Evolutionary conservation across 2,329 filamentous ascomycete genomes (phyloP).

Genomic region (Penicillium sp.): DNA sequence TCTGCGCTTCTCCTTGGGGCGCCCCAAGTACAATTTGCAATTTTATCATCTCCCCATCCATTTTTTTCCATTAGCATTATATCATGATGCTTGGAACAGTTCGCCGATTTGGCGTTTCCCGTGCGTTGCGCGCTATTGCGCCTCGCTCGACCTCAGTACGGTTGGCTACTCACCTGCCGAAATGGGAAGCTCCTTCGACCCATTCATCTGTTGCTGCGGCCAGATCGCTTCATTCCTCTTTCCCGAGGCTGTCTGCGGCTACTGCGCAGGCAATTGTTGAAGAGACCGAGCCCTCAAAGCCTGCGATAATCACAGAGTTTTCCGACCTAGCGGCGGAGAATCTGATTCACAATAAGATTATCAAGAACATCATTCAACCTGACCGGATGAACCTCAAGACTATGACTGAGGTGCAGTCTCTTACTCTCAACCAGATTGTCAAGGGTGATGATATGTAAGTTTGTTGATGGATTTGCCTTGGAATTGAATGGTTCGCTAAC

Average conservation of each 20-base stretch:
- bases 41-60: constrained; percentile 6
- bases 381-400: constrained; percentile 69
- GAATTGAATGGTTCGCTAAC: constrained; percentile 11
- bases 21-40: constrained; percentile 7
- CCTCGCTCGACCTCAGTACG: constrained; percentile 27
- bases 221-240: constrained; percentile 31
- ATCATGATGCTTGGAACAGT: constrained; percentile 38
- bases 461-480: not conserved
- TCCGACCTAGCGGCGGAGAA: constrained; percentile 35
- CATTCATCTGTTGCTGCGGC: constrained; percentile 13
- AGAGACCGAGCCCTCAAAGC: constrained; percentile 8
- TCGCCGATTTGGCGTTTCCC: constrained; percentile 38
- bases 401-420: constrained; percentile 90
- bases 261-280: constrained; percentile 21
- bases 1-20: constrained; percentile 18
- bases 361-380: constrained; percentile 60
- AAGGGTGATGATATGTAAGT: constrained; percentile 79
- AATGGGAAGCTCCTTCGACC: constrained; percentile 24
- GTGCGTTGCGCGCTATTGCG: constrained; percentile 34
- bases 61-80: constrained; percentile 7
- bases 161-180: constrained; percentile 27
- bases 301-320: constrained; percentile 35
- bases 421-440: constrained; percentile 77
- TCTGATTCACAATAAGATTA: constrained; percentile 61
- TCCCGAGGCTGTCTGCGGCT: constrained; percentile 25